These are phyloP conservation scores for Gentiana dahurica DNA, from an alignment of 257 asterid species.

Conservation along the genomic window DNA sequence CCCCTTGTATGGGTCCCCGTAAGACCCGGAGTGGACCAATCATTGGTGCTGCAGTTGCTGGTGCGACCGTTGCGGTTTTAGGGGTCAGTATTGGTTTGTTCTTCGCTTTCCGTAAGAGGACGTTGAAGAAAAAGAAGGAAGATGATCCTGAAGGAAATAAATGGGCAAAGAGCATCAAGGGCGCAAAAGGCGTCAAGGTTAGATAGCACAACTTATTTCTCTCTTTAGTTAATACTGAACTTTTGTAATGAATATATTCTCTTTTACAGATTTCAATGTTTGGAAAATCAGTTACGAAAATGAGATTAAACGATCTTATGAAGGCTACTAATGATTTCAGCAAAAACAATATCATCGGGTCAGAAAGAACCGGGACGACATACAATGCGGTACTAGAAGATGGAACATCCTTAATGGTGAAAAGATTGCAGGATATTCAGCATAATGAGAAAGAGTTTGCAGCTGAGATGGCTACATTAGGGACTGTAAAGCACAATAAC, in stretches of 20 bases:
- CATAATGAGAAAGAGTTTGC: conserved; percentile 33
- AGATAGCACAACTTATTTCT: too few species aligned
- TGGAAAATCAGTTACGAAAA: conserved; percentile 32
- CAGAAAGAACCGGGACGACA: conserved; percentile 26
- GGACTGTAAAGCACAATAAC: conserved; percentile 29
- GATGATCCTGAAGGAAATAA: conserved; percentile 42
- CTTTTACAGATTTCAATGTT: conserved; percentile 32
- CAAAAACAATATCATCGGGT: conserved; percentile 28
- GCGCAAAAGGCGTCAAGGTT: conserved; percentile 38
- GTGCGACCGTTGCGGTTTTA: conserved; percentile 24
- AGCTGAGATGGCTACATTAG: conserved; percentile 33
- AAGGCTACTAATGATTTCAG: conserved; percentile 30
- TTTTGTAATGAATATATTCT: background rate
- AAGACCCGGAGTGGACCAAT: conserved; percentile 19
- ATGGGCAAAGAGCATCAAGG: conserved; percentile 46
- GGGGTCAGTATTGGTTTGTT: conserved; percentile 10
- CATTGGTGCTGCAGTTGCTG: conserved; percentile 35
- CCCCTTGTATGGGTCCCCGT: conserved; percentile 17
- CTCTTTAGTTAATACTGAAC: background rate
- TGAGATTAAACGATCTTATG: conserved; percentile 36
- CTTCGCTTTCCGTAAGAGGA: conserved; percentile 25
- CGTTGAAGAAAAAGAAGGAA: conserved; percentile 28
- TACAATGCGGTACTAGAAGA: conserved; percentile 32
- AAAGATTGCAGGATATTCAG: conserved; percentile 31
- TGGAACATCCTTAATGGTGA: conserved; percentile 32